phyloP scores from a whole-genome alignment of 805 yeast species.

The Hanseniaspora guilliermondii region DNA sequence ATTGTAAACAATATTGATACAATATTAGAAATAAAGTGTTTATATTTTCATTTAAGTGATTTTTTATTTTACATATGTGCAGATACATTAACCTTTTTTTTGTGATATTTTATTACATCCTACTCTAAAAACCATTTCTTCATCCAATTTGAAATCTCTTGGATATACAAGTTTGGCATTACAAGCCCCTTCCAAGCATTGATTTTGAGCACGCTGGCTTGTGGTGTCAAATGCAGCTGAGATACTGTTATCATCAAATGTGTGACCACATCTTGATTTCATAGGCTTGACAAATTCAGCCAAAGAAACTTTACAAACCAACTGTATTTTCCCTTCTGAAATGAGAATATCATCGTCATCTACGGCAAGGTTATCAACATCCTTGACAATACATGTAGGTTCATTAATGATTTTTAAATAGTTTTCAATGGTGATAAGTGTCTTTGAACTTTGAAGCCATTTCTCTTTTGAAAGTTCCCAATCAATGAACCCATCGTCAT shows the following conservation, averaged over 20 bases:
- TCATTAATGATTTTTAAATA: constrained; percentile 2
- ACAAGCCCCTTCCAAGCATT: constrained; percentile 57
- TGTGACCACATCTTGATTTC: constrained; percentile 50
- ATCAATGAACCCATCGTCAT: background rate
- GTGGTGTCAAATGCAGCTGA: constrained; percentile 23
- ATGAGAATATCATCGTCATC: constrained; percentile 44
- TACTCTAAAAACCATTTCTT: constrained; percentile 45
- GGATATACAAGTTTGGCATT: constrained; percentile 25
- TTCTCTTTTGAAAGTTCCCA: background rate
- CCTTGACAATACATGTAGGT: constrained; percentile 4
- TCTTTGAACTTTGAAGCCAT: background rate
- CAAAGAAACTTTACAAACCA: constrained; percentile 56
- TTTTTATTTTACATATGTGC: too few relatives aligned
- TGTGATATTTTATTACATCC: constrained; percentile 27
- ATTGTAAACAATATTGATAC: too few relatives aligned
- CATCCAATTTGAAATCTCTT: constrained; percentile 35
- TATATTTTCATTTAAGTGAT: too few relatives aligned
- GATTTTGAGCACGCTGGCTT: background rate
- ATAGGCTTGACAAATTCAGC: constrained; percentile 42
- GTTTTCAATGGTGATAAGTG: background rate
- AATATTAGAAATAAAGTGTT: too few relatives aligned
- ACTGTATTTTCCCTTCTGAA: constrained; percentile 57
- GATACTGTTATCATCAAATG: constrained; percentile 42
- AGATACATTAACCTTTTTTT: background rate
- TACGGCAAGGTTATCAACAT: constrained; percentile 24